Evolutionary conservation across 495 filamentous ascomycete genomes (phyloP), one percentile per base, ranked within the genome.

Genomic region (Hypoxylon lienhwacheense): DNA sequence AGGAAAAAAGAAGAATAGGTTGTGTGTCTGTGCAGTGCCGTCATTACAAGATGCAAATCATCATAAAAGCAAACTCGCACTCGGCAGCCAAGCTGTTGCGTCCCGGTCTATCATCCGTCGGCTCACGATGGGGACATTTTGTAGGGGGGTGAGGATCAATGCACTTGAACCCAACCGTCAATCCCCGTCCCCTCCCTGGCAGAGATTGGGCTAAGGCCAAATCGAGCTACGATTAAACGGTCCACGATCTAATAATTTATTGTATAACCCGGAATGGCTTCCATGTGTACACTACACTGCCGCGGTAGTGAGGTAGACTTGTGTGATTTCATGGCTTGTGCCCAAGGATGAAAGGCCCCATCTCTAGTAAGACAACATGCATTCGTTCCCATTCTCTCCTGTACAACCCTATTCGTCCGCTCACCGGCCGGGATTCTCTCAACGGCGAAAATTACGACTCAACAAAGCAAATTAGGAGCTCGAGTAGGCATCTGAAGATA

Each of bases 31-130:
- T 31, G 28, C 28, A 7, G 28, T 31, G 28, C n/a, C n/a, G n/a
- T n/a, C n/a, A n/a, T n/a, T n/a, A n/a, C n/a, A n/a, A n/a, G 59
- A 58, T 63, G 59, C 59, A 63, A 53, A 63, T 63, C 59, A 58
- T 58, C 55, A 58, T 56, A 56, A 56, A 59, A 59, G 45, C 55
- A 59, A 53, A 48, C 46, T 51, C 46, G 24, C 17, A 51, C 15
- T 51, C 59, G 59, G 59, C 53, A 57, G 53, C 59, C 59, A 63
- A 57, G 59, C 59, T 63, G 58, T 56, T 53, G 43, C 52, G 58
- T 56, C 58, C 58, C 58, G 58, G 58, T 53, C 32, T 34, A 56
- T 56, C 58, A 48, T 61, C 58, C 58, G 52, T 44, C 52, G 52
- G 51, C 42, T 55, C 12, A 33, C 31, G 25, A 61, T 55, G 47